phyloP scores from a whole-genome alignment of 331 rosid genomes.

The Acacia pycnantha region DNA sequence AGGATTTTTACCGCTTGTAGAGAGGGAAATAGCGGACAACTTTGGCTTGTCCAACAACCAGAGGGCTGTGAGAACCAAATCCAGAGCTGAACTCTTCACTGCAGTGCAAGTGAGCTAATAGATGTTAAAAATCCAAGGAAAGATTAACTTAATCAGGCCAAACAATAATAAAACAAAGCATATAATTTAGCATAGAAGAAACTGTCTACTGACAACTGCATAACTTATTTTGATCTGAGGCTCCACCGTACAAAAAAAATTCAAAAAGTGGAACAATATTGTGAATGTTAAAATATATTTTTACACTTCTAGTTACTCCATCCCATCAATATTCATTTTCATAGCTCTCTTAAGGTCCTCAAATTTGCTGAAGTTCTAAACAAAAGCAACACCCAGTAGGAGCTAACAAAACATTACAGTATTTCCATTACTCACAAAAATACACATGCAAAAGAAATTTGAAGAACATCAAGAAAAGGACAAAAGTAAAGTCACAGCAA shows the following conservation, averaged over 20 bases:
- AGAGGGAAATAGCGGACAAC: conserved; percentile 86
- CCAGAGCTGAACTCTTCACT: conserved; percentile 66
- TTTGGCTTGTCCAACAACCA: conserved; percentile 96
- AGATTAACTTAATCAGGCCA: not conserved
- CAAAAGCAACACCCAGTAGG: not conserved
- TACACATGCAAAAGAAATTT: not conserved
- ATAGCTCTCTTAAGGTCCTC: conserved; percentile 13
- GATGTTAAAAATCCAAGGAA: not conserved
- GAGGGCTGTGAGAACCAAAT: conserved; percentile 89
- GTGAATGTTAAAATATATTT: not conserved
- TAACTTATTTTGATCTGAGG: conserved; percentile 6
- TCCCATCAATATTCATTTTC: conserved; percentile 8
- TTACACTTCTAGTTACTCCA: not conserved
- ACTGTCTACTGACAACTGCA: not conserved
- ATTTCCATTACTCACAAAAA: not conserved
- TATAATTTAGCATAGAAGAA: conserved; percentile 10
- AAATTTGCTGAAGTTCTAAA: not conserved
- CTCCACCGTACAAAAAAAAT: not conserved
- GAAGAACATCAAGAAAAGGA: not conserved
- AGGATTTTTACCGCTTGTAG: conserved; percentile 65
- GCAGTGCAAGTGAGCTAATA: not conserved
- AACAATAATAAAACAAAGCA: not conserved
- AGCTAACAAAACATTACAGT: not conserved
- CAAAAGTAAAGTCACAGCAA: not conserved
- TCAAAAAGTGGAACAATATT: not conserved